Evolutionary conservation across 1,139 yeast species (phyloP), one percentile per base, ranked within the genome.

Genomic region (Zygoascus hellenicus): DNA sequence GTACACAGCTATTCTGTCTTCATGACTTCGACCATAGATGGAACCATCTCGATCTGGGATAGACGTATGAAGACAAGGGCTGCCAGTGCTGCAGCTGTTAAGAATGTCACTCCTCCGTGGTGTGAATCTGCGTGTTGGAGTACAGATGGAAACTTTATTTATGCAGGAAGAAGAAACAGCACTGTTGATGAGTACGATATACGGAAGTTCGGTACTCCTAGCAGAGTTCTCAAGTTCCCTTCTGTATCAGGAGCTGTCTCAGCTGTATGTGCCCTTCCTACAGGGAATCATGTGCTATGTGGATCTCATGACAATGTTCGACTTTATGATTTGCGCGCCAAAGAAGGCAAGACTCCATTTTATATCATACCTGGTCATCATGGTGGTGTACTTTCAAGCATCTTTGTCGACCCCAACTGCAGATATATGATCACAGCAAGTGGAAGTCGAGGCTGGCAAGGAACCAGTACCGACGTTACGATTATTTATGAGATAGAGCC

Each of bases 371-470:
- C 84, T 0, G 83, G 84, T 2, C 83, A 78, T 58, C 84, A 80
- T 58, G 85, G 83, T 42, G 80, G 81, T 14, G 74, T 82, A 66
- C 64, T 83, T 66, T 67, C 96, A 72, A 76, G 80, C 45, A 69
- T 85, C 54, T 72, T 77, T 53, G 83, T 90, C 31, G 97, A 90
- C 62, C 92, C 89, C 37, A 84, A 92, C 1, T 89, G 95, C 41
- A 70, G 92, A 55, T 92, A 86, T 63, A 74, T 92, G 81, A 78
- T 90, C 11, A 83, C 96, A 60, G 83, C 97, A 0, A 85, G 96
- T 65, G 98, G 98, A 6, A 87, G 85, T 56, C 76, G 97, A 60
- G 98, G 98, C 3, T 90, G 97, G 97, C 92, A 84, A 59, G 86
- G 95, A 2, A 68, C 72, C 31, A 77, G 81, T 37, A 84, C 95